Evolutionary conservation across 2,329 filamentous ascomycete species (phyloP).

Genomic region (Xylariaceae sp.): DNA sequence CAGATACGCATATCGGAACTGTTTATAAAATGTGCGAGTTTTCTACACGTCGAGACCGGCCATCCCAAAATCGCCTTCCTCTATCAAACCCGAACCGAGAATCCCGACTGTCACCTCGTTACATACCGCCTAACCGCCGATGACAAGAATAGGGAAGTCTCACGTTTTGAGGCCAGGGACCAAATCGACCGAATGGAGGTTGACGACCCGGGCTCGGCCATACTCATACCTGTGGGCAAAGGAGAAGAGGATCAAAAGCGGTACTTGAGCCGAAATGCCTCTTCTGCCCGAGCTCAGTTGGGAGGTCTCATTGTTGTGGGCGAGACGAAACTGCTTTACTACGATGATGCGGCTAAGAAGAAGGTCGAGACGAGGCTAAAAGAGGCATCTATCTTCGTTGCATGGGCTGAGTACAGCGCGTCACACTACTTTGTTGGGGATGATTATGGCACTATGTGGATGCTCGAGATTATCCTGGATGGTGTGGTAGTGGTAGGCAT

Average conservation of each 20-base stretch:
- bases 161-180: conserved; percentile 50
- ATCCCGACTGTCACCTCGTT: conserved; percentile 50
- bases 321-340: conserved; percentile 79
- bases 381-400: conserved; percentile 81
- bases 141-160: conserved; percentile 51
- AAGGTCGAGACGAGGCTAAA: conserved; percentile 61
- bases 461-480: conserved; percentile 72
- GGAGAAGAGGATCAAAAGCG: conserved; percentile 53
- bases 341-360: conserved; percentile 71
- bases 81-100: conserved; percentile 50
- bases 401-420: conserved; percentile 81
- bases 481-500: conserved; percentile 67
- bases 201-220: conserved; percentile 51
- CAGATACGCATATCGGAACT: conserved; percentile 56
- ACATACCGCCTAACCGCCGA: conserved; percentile 56
- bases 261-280: conserved; percentile 54
- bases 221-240: conserved; percentile 59
- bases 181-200: conserved; percentile 53
- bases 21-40: conserved; percentile 54
- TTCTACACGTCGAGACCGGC: conserved; percentile 54
- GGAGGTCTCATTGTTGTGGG: conserved; percentile 73
- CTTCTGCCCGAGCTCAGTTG: conserved; percentile 50
- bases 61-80: conserved; percentile 56
- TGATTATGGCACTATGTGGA: conserved; percentile 79
- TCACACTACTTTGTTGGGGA: conserved; percentile 85